Base-by-base conservation (phyloP, 2,329 filamentous ascomycete species). In the Pyricularia pennisetigena region DNA sequence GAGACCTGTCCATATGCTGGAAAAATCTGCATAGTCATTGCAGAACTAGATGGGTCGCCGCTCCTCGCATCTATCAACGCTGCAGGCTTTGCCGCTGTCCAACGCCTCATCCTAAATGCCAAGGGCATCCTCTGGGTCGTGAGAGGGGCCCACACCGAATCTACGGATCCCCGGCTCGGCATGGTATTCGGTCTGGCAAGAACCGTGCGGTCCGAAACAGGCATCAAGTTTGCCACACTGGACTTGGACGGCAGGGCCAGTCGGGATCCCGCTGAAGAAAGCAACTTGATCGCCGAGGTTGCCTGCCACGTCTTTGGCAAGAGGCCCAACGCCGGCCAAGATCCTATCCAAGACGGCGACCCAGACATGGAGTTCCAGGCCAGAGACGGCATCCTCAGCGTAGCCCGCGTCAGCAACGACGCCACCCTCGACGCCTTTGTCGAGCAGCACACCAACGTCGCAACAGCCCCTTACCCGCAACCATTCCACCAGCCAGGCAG, bases 61-160 rank as follows among this genome's bases (percentile, higher is more conserved):
- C 24, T 75, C 2, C 70, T 76, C 16, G 61, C 70, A 1, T 32
- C 68, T 12, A 64, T 74, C 24, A 68, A 68, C 9, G 62, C 69
- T 4, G 20, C 57, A 8, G 62, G 66, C 4, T 71, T 76, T 14
- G 68, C 68, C 7, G 67, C 69, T 61, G 61, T 76, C 26, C 72
- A 73, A 30, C 69, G 66, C 3, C 68, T 76, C 1, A 70, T 75
- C 7, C 71, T 70, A 1, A 61, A 64, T 3, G 66, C 73, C 2
- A 69, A 70, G 5, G 78, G 78, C 3, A 72, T 77, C 1, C 69
- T 80, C 23, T 80, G 79, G 79, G 73, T 80, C 23, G 74, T 77
- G 14, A 72, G 73, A 24, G 76, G 76, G 14, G 76, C 76, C 4
- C 76, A 77, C 66, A 72, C 73, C n/a, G 74, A 75, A 61, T 72